Evolutionary conservation across 2,329 filamentous ascomycete genomes (phyloP).

Genomic region (Alternaria burnsii): DNA sequence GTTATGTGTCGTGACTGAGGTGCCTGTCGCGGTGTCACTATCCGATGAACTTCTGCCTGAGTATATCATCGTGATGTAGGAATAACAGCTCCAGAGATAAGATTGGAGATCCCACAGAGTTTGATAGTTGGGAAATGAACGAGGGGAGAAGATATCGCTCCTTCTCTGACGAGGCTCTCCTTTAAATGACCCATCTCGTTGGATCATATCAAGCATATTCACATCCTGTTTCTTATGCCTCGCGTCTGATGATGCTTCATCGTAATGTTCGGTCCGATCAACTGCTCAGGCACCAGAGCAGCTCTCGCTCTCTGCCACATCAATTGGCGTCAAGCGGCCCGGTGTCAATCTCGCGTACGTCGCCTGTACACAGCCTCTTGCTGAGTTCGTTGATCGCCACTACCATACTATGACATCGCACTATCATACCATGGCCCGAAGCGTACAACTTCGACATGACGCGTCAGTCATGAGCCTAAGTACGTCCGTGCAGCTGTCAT

Average conservation of each 20-base stretch:
- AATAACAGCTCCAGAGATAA: neutral
- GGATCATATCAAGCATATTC: neutral
- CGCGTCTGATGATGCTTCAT: neutral
- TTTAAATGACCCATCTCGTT: neutral
- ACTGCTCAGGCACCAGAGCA: no score
- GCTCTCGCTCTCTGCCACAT: no score
- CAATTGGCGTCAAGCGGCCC: no score
- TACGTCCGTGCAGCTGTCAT: no score
- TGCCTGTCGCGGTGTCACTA: neutral
- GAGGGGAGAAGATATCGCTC: neutral
- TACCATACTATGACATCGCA: no score
- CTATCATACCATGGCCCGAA: no score
- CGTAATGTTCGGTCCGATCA: no score
- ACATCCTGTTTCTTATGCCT: neutral
- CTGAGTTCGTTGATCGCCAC: no score
- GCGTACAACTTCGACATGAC: no score
- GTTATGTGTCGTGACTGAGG: neutral
- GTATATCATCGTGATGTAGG: neutral
- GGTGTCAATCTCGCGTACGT: no score
- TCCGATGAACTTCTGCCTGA: neutral
- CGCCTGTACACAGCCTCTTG: no score
- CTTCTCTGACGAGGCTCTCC: neutral
- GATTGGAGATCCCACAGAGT: fast-evolving
- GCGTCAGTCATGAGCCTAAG: no score
- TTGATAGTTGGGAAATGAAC: neutral